Evolutionary conservation across 2,329 filamentous ascomycete genomes (phyloP).

Genomic region (Venturiaceae sp.): DNA sequence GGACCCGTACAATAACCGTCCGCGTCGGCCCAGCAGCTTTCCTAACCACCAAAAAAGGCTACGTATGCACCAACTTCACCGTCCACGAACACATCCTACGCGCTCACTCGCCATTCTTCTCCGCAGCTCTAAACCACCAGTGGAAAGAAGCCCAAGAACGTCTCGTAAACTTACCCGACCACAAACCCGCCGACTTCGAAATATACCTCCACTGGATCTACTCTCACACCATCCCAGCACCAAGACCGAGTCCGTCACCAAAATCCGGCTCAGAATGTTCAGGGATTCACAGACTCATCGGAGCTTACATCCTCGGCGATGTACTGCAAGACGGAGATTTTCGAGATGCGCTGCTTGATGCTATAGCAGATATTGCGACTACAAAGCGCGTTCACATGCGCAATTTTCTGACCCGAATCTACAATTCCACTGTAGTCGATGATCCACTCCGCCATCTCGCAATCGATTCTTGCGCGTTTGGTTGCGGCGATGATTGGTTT

Average conservation of each 20-base stretch:
- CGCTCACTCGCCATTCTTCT: not conserved
- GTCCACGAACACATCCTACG: constrained; percentile 3
- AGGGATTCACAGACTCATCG: not conserved
- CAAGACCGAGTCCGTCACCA: not conserved
- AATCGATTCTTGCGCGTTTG: not conserved
- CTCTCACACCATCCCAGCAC: too few species aligned
- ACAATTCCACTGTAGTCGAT: not conserved
- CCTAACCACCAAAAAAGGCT: not conserved
- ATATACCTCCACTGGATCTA: not conserved
- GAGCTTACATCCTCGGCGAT: not conserved
- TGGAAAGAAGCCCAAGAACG: constrained; percentile 4
- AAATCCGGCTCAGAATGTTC: not conserved
- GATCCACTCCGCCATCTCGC: not conserved
- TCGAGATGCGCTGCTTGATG: not conserved
- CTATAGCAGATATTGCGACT: too few species aligned
- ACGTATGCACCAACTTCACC: not conserved
- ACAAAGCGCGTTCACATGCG: not conserved
- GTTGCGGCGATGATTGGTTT: not conserved
- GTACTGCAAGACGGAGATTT: not conserved
- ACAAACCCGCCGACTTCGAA: not conserved
- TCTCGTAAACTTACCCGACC: not conserved
- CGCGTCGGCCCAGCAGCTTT: not conserved
- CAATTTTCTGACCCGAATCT: not conserved
- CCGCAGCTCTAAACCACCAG: not conserved
- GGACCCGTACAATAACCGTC: not conserved